Conservation (phyloP, 2,329 filamentous ascomycete species). For the Dactylellina parvicollis region DNA sequence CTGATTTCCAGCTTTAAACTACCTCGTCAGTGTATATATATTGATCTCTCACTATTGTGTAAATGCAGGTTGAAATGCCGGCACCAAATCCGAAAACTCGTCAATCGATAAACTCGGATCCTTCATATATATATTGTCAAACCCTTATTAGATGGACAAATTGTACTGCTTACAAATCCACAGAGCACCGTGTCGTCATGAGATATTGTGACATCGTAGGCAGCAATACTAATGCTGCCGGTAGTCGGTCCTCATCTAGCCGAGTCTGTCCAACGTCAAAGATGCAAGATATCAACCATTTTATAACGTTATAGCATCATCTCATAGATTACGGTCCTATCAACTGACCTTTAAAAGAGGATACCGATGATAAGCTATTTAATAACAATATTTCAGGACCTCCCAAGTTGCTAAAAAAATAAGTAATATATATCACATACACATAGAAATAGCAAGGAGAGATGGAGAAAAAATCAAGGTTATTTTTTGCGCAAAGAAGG, state of each 20-base stretch:
- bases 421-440: not conserved
- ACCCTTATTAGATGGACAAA: not conserved
- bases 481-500: not conserved
- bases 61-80: too few relatives aligned
- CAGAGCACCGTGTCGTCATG: not conserved
- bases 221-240: constrained; percentile 17
- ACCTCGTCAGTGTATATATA: too few relatives aligned
- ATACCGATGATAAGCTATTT: too few relatives aligned
- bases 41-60: too few relatives aligned
- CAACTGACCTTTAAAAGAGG: too few relatives aligned
- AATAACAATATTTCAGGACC: too few relatives aligned
- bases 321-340: too few relatives aligned
- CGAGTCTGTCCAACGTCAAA: not conserved
- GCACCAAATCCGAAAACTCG: not conserved
- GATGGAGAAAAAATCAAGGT: not conserved
- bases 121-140: too few relatives aligned
- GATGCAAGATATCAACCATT: not conserved
- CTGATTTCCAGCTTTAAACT: too few relatives aligned
- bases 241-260: constrained; percentile 3
- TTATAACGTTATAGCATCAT: not conserved
- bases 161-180: not conserved
- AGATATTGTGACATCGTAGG: not conserved
- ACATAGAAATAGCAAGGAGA: constrained; percentile 6
- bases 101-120: too few relatives aligned
- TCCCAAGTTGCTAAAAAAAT: constrained; percentile 1